These are phyloP conservation scores for Phaseolus lunatus DNA, from an alignment of 306 rosid genomes.

Conservation along the genomic window DNA sequence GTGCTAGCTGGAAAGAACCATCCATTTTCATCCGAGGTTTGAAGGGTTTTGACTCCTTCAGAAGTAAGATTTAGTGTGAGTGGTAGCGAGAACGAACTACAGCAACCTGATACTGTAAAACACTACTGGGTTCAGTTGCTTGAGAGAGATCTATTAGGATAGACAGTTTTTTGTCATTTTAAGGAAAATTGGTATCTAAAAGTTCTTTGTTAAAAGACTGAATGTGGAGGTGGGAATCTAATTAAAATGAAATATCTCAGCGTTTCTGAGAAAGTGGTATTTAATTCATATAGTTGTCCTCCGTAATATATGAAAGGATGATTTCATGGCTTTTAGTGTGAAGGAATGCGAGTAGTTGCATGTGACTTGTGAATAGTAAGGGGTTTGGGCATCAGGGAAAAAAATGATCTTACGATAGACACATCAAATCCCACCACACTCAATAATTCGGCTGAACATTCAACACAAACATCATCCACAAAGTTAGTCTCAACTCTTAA, in stretches of 20 bases:
- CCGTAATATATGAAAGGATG: constrained; percentile 39
- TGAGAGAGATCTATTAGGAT: neutral
- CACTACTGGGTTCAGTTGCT: constrained; percentile 11
- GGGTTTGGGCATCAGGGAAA: constrained; percentile 21
- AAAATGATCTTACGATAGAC: constrained; percentile 48
- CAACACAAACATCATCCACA: constrained; percentile 63
- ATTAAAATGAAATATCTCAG: constrained; percentile 20
- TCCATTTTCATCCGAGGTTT: neutral
- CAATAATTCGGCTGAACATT: constrained; percentile 51
- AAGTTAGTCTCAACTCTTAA: constrained; percentile 54
- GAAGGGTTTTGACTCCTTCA: neutral
- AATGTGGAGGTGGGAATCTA: neutral
- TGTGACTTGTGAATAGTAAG: constrained; percentile 41
- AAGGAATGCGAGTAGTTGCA: constrained; percentile 42
- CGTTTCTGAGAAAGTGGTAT: constrained; percentile 21
- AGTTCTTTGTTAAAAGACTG: neutral
- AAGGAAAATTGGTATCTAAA: neutral
- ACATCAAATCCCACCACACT: constrained; percentile 54
- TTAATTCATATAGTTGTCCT: constrained; percentile 7
- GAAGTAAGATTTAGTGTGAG: neutral
- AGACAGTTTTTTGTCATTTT: neutral
- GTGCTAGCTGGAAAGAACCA: too few species aligned
- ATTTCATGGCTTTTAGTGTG: constrained; percentile 38
- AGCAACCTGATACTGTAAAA: too few species aligned
- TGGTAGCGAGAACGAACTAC: too few species aligned